Conservation (phyloP, 2,329 filamentous ascomycete genomes). For the Trichophyton mentagrophytes region DNA sequence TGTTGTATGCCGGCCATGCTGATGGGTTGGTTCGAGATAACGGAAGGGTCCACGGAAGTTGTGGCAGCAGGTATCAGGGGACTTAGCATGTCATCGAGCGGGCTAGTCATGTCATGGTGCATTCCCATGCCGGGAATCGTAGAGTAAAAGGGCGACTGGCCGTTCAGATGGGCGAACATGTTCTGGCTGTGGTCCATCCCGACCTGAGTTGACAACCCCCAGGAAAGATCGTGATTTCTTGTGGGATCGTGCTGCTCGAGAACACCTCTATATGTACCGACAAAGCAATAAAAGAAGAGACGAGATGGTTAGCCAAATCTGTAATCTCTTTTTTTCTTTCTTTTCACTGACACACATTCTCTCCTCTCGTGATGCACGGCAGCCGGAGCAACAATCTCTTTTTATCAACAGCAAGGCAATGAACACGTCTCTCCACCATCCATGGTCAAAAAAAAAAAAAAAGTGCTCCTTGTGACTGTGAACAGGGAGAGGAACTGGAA, state of each 20-base stretch:
- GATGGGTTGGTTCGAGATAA: constrained; percentile 1
- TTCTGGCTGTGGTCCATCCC: not conserved
- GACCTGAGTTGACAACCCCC: not conserved
- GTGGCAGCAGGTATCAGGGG: not conserved
- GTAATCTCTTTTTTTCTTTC: too few species aligned
- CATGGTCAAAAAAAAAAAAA: not conserved
- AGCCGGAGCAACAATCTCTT: not conserved
- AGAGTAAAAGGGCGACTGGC: not conserved
- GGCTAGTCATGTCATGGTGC: not conserved
- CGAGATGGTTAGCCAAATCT: not conserved
- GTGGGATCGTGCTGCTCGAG: not conserved
- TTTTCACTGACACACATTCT: too few species aligned
- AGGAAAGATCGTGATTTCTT: not conserved
- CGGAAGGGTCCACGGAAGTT: not conserved
- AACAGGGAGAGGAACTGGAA: not conserved
- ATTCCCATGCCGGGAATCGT: not conserved
- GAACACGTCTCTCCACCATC: constrained; percentile 1
- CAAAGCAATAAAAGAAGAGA: not conserved
- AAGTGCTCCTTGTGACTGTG: not conserved
- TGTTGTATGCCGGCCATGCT: not conserved
- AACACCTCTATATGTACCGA: not conserved
- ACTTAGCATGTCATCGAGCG: not conserved
- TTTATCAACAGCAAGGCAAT: not conserved
- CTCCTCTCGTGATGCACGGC: not conserved
- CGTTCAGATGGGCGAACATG: not conserved